A percentile compares a stretch with the other conserved stretches of the same genome.
These are phyloP conservation scores for Exserohilum rostratum DNA, from an alignment of 2,329 filamentous ascomycete species.

Conservation along the genomic window DNA sequence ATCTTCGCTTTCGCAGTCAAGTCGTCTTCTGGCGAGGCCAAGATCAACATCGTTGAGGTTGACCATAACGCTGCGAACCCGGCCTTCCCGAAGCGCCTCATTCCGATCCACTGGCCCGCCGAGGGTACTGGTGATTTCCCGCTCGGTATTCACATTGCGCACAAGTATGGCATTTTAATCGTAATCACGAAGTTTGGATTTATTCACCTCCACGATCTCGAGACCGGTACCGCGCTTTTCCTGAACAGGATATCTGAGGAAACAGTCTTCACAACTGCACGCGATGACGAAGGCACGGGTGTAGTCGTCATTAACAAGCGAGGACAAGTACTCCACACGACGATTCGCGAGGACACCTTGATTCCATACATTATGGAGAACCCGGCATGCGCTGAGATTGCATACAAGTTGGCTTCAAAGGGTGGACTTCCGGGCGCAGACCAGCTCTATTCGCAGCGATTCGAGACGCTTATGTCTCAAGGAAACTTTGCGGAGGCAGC, in stretches of 20 bases:
- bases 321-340: slow-evolving; percentile 93
- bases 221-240: slow-evolving; percentile 94
- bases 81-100: slow-evolving; percentile 90
- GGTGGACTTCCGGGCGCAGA: slow-evolving; percentile 94
- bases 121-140: slow-evolving; percentile 98
- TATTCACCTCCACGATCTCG: slow-evolving; percentile 97
- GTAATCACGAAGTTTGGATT: slow-evolving; percentile 99
- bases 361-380: slow-evolving; percentile 96
- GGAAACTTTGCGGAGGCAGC: slow-evolving; percentile 88
- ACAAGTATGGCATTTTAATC: slow-evolving; percentile 96
- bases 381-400: slow-evolving; percentile 89
- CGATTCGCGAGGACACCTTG: slow-evolving; percentile 87
- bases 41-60: slow-evolving; percentile 97
- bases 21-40: slow-evolving; percentile 79
- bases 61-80: slow-evolving; percentile 91
- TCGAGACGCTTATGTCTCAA: slow-evolving; percentile 81
- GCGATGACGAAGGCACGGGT: slow-evolving; percentile 82
- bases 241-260: slow-evolving; percentile 99
- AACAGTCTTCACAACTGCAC: slow-evolving; percentile 94
- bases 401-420: slow-evolving; percentile 94
- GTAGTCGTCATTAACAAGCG: slow-evolving; percentile 96
- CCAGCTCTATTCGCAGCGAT: slow-evolving; percentile 88
- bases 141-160: slow-evolving; percentile 94
- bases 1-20: slow-evolving; percentile 97
- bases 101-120: slow-evolving; percentile 96